Evolutionary conservation across 192 early-diverging fungal species (phyloP), one percentile per base, ranked within the genome.

Genomic region (Entomortierella beljakovae): DNA sequence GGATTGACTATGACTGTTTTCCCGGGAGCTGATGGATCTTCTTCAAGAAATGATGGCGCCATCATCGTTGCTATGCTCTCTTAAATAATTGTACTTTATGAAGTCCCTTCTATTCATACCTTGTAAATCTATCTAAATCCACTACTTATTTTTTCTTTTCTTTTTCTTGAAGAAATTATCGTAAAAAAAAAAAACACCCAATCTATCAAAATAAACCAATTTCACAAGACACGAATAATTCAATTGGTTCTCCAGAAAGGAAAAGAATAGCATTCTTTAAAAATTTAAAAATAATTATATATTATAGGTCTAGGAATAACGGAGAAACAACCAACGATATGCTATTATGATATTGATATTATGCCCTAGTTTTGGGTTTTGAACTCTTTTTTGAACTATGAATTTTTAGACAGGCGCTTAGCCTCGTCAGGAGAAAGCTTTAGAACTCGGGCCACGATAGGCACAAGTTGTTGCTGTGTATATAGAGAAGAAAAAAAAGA

Each of bases 341-440:
- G n/a, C n/a, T n/a, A 15, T 20, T 46, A 22, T 18, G 32, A 34
- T n/a, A n/a, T 22, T 56, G 31, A 57, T 6, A 28, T 29, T 29
- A 2, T n/a, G 5, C 49, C 16, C 15, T 50, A 23, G 16, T 53
- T 28, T 26, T 25, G 32, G 18, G 10, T 4, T 34, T 26, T 3
- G 35, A n/a, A 2, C 8, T 20, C 31, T 1, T n/a, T 53, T 61
- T 70, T 58, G 75, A 66, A 18, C 75, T 61, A 79, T 58, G 75
- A 66, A 18, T 67, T 67, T 35, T 67, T 59, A 4, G 75, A 69
- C 13, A 87, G 63, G n/a, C 89, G 81, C 59, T 84, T 89, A 9
- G 87, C 64, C 75, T 94, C 92, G 20, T 94, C 91, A 0, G 90
- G 90, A 25, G 90, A 84, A 56, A 94, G 86, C 37, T 86, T 85